Evolutionary conservation across 2,329 filamentous ascomycete genomes (phyloP), one percentile per base, ranked within the genome.

Genomic region (Ambrosiella cleistominuta): DNA sequence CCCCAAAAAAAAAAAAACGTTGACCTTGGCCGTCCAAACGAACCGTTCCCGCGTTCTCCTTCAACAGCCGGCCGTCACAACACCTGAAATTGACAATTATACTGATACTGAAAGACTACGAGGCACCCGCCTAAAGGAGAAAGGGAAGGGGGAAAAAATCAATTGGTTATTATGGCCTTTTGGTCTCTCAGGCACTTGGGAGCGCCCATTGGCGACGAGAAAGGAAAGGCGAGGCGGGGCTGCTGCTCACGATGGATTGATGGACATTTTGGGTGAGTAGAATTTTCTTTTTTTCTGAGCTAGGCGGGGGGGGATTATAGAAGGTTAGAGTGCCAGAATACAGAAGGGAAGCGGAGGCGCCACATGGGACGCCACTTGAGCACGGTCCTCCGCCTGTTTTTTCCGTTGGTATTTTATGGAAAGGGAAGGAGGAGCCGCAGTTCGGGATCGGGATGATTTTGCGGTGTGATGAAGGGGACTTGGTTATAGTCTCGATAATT

Each of bases 151-250:
- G 27, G 27, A 3, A 3, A 3, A 27, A 27, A 27, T 27, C 27
- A 27, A 27, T 27, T 27, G 27, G 27, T 47, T 15, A 47, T 15
- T 47, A 13, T 13, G n/a, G 12, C 13, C 44, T 17, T 47, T 47
- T 47, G 13, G 54, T 38, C 50, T 55, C 58, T 51, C 17, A 57
- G 56, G 49, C 49, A 53, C 56, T 57, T 53, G 17, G 19, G 52
- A 27, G 47, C 56, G 56, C 56, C 13, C 8, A 9, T 15, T 12
- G 2, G 13, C 12, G n/a, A 39, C 49, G 35, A 60, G 56, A 60
- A 57, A 57, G 58, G 58, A 57, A 60, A 57, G 37, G 51, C 58
- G 50, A 60, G 55, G 55, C 58, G 51, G 51, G 35, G 13, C 40
- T n/a, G n/a, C n/a, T 42, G 11, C 40, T 42, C n/a, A 11, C 40